phyloP scores from a whole-genome alignment of 176 grass and related monocot species.

The Carex cristatella region DNA sequence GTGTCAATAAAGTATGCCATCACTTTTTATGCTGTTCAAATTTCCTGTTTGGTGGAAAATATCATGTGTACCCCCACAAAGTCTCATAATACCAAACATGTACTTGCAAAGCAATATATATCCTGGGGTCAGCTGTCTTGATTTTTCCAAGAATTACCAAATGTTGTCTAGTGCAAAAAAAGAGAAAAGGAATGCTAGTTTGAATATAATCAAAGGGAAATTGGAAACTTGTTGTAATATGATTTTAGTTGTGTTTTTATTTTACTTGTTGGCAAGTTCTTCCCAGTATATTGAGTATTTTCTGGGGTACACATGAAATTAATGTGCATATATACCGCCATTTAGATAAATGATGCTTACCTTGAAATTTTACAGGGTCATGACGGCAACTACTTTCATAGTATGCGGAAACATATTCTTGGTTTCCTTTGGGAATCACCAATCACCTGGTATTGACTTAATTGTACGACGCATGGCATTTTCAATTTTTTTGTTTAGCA shows the following conservation, averaged over 20 bases:
- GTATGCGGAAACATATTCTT: constrained; percentile 93
- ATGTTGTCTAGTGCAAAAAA: background rate
- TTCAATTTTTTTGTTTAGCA: constrained; percentile 19
- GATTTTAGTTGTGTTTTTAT: background rate
- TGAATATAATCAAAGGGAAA: background rate
- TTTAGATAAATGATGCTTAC: constrained; percentile 26
- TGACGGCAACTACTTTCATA: constrained; percentile 90
- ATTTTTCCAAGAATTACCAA: background rate
- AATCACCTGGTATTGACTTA: constrained; percentile 74
- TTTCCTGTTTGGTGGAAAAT: background rate
- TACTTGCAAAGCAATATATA: background rate
- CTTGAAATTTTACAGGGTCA: constrained; percentile 59
- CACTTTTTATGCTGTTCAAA: constrained; percentile 28
- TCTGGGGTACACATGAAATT: constrained; percentile 6
- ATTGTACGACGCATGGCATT: constrained; percentile 9
- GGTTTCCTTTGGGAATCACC: constrained; percentile 96
- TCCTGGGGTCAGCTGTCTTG: background rate
- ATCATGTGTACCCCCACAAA: background rate
- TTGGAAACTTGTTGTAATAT: background rate
- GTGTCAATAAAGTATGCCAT: constrained; percentile 76
- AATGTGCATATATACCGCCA: background rate
- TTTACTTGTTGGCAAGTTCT: background rate
- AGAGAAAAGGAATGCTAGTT: background rate
- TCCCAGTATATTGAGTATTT: background rate
- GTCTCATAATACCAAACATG: background rate